Evolutionary conservation across 768 basidiomycete species (phyloP).

Genomic region (Collybia nuda): DNA sequence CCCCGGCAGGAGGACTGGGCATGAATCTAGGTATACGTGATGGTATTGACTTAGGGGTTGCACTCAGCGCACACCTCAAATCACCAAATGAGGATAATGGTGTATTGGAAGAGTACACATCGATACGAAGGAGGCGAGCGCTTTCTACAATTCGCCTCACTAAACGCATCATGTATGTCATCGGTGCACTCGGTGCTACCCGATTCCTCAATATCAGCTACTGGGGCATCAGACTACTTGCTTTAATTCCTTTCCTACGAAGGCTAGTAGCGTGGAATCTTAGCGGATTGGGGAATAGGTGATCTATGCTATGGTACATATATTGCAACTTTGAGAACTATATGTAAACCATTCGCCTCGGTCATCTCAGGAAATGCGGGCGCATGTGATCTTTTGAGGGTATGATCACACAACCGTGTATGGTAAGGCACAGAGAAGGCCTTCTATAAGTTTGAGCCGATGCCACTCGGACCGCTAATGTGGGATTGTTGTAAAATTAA

Average conservation of each 20-base stretch:
- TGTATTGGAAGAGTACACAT: conserved; percentile 33
- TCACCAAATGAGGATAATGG: conserved; percentile 7
- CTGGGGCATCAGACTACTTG: conserved; percentile 14
- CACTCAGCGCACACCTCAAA: conserved; percentile 30
- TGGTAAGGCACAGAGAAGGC: too few species aligned
- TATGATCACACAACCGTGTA: too few species aligned
- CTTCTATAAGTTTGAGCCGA: too few species aligned
- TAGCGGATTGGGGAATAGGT: conserved; percentile 20
- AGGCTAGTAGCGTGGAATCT: conserved; percentile 16
- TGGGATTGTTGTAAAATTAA: too few species aligned
- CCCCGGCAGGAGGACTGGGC: conserved; percentile 55
- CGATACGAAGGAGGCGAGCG: conserved; percentile 35
- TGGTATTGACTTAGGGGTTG: conserved; percentile 44
- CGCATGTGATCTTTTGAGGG: too few species aligned
- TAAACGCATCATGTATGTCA: conserved; percentile 26
- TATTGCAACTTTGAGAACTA: too few species aligned
- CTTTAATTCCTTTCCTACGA: conserved; percentile 12
- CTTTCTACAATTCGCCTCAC: conserved; percentile 40
- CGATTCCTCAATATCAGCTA: conserved; percentile 10
- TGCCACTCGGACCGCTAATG: too few species aligned
- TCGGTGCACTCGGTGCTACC: conserved; percentile 4
- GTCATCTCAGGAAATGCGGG: too few species aligned
- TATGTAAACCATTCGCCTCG: too few species aligned
- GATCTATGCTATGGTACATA: neutral
- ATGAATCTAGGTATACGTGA: conserved; percentile 63